Evolutionary conservation across 331 rosid species (phyloP), one percentile per base, ranked within the genome.

Genomic region (Malus hybrid): DNA sequence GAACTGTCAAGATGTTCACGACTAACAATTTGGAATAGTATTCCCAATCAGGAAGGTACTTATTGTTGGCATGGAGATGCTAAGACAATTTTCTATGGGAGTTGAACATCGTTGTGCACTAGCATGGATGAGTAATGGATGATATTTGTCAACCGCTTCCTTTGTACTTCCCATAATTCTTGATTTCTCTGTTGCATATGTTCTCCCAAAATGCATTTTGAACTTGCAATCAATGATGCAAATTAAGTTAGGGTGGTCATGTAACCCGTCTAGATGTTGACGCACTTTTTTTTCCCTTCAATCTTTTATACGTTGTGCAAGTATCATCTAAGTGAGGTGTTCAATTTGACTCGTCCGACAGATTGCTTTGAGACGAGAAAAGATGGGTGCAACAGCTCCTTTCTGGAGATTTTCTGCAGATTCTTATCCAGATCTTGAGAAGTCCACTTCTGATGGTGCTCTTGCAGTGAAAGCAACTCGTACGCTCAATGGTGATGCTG

Each of bases 401-500:
- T 87, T 87, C 81, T 87, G 91, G 91, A 79, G 87, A 67, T 85
- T 85, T 79, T 87, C 83, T 46, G 81, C 91, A 8, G 81, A 87
- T 56, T 87, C 89, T 67, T 87, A 87, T 83, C 91, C 91, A 12
- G 91, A 87, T 81, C 89, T 87, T 60, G 83, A 87, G 79, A 81
- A 61, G 12, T 16, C 79, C 24, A 61, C 70, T n/a, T 44, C 86
- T 39, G 71, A 60, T 80, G 71, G 76, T 57, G 76, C 57, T 62
- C 22, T 73, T 73, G 59, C 27, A 15, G 83, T 66, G 71, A 80
- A 70, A 50, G 57, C 72, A 70, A 81, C 57, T 67, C 76, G 15
- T 36, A 67, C 77, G n/a, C 52, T 76, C 72, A 77, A 76, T 62
- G 71, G 74, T 55, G 52, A 56, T 29, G 55, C 63, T 69, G 70